phyloP scores from a whole-genome alignment of 169 alveolate species.

The Plasmodium fragile region DNA sequence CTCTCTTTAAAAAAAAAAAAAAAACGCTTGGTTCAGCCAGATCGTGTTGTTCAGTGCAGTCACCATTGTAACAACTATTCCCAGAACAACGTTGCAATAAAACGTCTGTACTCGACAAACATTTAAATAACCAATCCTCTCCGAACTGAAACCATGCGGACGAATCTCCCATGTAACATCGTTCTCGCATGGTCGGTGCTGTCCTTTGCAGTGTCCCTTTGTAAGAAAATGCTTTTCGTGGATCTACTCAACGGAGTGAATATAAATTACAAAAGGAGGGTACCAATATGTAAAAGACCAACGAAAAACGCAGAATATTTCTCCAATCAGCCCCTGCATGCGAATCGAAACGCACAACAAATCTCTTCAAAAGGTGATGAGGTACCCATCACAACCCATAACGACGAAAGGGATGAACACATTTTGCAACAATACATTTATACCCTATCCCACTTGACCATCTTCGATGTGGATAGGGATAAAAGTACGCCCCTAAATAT shows the following conservation, averaged over 20 bases:
- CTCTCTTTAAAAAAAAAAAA: not conserved
- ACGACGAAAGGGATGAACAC: slow-evolving; percentile 21
- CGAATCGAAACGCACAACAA: slow-evolving; percentile 15
- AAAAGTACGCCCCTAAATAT: slow-evolving; percentile 40
- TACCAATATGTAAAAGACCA: slow-evolving; percentile 17
- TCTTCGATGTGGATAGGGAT: slow-evolving; percentile 53
- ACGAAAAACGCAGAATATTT: not conserved
- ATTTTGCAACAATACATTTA: slow-evolving; percentile 46
- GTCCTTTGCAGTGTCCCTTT: not conserved
- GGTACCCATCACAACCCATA: not conserved
- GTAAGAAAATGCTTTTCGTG: slow-evolving; percentile 37
- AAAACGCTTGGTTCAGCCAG: not conserved
- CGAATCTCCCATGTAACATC: not conserved
- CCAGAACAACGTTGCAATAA: not conserved
- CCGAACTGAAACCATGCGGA: not conserved
- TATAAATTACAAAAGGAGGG: slow-evolving; percentile 21
- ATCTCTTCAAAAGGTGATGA: not conserved
- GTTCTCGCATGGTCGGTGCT: not conserved
- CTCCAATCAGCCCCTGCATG: slow-evolving; percentile 1
- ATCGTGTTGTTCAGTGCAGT: not conserved
- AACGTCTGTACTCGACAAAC: not conserved
- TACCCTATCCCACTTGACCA: slow-evolving; percentile 61
- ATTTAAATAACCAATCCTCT: not conserved
- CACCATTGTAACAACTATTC: not conserved
- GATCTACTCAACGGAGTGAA: slow-evolving; percentile 38